Evolutionary conservation across 495 filamentous ascomycete genomes (phyloP).

Genomic region (Astrocystis sublimbata): DNA sequence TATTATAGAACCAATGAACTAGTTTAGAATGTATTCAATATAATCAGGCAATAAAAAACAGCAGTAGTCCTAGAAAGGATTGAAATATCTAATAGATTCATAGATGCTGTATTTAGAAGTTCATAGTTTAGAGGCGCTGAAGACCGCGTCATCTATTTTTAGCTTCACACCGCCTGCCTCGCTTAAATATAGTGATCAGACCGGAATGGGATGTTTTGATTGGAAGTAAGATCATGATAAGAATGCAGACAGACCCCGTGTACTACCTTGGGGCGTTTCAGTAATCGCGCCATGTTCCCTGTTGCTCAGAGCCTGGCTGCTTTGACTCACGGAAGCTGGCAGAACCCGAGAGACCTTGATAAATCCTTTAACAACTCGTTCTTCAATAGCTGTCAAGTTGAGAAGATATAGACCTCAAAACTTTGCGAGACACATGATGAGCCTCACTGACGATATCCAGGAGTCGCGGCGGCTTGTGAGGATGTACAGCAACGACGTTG

Average conservation of each 20-base stretch:
- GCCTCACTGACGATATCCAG: background rate
- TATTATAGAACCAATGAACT: too few relatives aligned
- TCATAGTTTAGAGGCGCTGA: too few relatives aligned
- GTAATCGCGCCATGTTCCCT: background rate
- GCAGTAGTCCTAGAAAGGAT: too few relatives aligned
- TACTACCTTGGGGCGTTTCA: background rate
- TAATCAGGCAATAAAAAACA: too few relatives aligned
- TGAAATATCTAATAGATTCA: too few relatives aligned
- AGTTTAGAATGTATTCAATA: too few relatives aligned
- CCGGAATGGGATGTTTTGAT: background rate
- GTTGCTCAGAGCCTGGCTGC: background rate
- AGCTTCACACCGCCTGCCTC: too few relatives aligned
- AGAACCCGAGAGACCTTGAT: too few relatives aligned
- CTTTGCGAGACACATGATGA: background rate
- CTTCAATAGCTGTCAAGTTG: too few relatives aligned
- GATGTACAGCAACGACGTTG: background rate
- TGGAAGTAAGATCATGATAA: background rate
- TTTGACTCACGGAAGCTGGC: background rate
- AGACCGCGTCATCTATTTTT: too few relatives aligned
- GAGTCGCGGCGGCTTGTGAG: constrained; percentile 7
- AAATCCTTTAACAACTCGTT: background rate
- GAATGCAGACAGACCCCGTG: background rate
- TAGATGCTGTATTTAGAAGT: too few relatives aligned
- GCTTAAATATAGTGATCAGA: background rate
- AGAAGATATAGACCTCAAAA: background rate